These are phyloP conservation scores for Globisporangium perplexum DNA, from an alignment of 352 stramenopile species.

Conservation along the genomic window DNA sequence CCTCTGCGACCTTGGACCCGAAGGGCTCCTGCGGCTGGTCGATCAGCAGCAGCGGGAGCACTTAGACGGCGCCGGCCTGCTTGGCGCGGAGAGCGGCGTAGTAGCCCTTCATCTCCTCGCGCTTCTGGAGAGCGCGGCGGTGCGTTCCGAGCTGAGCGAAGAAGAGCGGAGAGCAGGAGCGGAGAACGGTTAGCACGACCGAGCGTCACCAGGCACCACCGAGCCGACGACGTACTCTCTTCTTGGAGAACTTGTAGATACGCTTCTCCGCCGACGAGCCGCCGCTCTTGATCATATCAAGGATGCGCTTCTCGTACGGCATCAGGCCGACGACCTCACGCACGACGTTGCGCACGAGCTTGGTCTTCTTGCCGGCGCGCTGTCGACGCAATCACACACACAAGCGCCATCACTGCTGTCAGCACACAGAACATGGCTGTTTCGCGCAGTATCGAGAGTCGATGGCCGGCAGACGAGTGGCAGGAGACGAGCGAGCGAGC, in stretches of 20 bases:
- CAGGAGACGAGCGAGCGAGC: no score
- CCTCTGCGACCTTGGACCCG: slow-evolving; percentile 34
- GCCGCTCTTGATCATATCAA: slow-evolving; percentile 99
- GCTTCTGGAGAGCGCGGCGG: slow-evolving; percentile 96
- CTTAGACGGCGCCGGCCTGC: slow-evolving; percentile 74
- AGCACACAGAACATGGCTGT: neutral
- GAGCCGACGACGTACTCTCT: slow-evolving; percentile 79
- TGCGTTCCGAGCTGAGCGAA: slow-evolving; percentile 92
- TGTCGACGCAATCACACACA: slow-evolving; percentile 11
- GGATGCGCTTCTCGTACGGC: slow-evolving; percentile 99
- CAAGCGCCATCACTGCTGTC: neutral
- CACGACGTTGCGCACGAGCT: slow-evolving; percentile 93
- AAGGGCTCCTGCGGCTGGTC: slow-evolving; percentile 16
- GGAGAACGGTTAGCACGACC: neutral
- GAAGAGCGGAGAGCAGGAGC: neutral
- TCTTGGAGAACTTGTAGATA: slow-evolving; percentile 99
- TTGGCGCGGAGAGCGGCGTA: slow-evolving; percentile 96
- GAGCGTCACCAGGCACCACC: no score
- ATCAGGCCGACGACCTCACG: slow-evolving; percentile 97
- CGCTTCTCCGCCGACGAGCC: slow-evolving; percentile 96
- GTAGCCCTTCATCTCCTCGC: slow-evolving; percentile 99
- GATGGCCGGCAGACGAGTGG: no score
- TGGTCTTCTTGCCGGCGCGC: slow-evolving; percentile 93
- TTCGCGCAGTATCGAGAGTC: no score
- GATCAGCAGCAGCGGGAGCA: slow-evolving; percentile 15